phyloP scores from a whole-genome alignment of 345 rosid genomes.

The Linum tenue region DNA sequence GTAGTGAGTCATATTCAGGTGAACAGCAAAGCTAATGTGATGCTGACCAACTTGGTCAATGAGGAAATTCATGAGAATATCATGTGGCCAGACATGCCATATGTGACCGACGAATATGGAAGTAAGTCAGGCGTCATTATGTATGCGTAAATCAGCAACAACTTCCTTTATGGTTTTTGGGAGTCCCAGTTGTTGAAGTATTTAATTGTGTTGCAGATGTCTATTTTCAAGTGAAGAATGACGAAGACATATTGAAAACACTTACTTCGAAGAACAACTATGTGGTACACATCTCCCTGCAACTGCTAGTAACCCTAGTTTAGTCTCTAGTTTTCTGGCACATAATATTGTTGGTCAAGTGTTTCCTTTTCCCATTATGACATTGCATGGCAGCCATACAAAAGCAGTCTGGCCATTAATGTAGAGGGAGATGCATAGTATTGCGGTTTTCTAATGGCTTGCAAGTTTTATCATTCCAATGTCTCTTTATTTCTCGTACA shows the following conservation, averaged over 20 bases:
- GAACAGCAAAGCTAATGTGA: slow-evolving; percentile 67
- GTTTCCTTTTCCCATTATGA: neutral
- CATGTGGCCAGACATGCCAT: slow-evolving; percentile 82
- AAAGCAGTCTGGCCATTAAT: neutral
- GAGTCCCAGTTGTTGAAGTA: slow-evolving; percentile 2
- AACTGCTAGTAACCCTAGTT: neutral
- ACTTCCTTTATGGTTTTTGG: slow-evolving; percentile 1
- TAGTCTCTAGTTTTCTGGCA: neutral
- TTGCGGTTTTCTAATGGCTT: neutral
- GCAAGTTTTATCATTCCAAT: neutral
- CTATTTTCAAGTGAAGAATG: slow-evolving; percentile 73
- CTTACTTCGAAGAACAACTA: slow-evolving; percentile 53
- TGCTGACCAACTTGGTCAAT: slow-evolving; percentile 50
- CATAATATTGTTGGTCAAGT: neutral
- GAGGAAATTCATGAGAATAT: slow-evolving; percentile 66
- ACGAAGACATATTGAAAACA: slow-evolving; percentile 64
- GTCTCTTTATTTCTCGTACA: slow-evolving; percentile 3
- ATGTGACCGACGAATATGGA: slow-evolving; percentile 76
- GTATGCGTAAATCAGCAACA: neutral
- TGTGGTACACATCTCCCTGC: slow-evolving; percentile 50
- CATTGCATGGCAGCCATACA: neutral
- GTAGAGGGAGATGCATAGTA: neutral
- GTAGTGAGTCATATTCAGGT: slow-evolving; percentile 68
- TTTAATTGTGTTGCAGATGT: slow-evolving; percentile 43
- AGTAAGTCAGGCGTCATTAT: slow-evolving; percentile 33